phyloP scores from a whole-genome alignment of 2,329 filamentous ascomycete species.

The Stromatinia cepivora region DNA sequence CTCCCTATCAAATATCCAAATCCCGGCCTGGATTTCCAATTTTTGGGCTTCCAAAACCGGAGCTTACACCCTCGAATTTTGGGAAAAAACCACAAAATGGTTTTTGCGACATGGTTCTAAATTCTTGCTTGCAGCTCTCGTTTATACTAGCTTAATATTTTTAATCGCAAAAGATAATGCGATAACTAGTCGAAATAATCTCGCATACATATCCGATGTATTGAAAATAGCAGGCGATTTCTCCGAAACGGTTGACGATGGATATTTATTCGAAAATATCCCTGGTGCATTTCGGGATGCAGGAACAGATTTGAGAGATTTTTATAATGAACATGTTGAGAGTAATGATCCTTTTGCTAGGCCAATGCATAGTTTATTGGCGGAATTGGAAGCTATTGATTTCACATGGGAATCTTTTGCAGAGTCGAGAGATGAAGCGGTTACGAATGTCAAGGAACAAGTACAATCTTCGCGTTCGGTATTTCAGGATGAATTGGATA shows the following conservation, averaged over 20 bases:
- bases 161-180: not conserved
- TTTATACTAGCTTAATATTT: not conserved
- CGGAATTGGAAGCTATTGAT: not conserved
- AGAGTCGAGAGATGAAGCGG: not conserved
- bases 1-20: not conserved
- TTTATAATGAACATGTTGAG: not conserved
- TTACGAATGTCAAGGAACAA: not conserved
- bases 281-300: not conserved
- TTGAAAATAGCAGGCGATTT: not conserved
- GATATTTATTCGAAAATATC: not conserved
- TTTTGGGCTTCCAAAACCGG: not conserved
- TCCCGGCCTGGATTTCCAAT: not conserved
- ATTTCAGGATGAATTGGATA: not conserved
- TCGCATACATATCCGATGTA: not conserved
- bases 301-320: not conserved
- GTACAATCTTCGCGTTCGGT: not conserved
- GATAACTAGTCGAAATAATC: not conserved
- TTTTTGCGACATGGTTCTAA: not conserved
- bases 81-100: not conserved
- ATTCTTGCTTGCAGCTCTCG: fast-evolving
- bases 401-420: not conserved
- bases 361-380: not conserved
- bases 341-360: not conserved
- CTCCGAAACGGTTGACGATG: not conserved
- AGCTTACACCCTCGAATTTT: not conserved